Evolutionary conservation across 2,329 filamentous ascomycete genomes (phyloP).

Genomic region (Triangularia setosa): DNA sequence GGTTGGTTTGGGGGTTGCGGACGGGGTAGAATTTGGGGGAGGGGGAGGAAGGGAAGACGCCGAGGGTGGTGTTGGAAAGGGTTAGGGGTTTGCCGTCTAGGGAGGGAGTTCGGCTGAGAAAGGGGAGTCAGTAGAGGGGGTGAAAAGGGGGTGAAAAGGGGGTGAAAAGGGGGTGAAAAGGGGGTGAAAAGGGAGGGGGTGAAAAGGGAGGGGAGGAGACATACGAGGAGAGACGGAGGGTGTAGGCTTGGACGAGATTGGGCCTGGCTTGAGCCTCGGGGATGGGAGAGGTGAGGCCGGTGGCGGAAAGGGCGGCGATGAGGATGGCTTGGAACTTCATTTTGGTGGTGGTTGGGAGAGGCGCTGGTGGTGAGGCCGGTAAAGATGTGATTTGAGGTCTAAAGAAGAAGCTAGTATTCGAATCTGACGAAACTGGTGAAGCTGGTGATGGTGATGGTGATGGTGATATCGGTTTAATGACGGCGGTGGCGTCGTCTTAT

Average conservation of each 20-base stretch:
- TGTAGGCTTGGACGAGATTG: constrained; percentile 18
- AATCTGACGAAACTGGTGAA: not conserved
- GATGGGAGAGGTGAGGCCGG: constrained; percentile 19
- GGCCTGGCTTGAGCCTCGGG: constrained; percentile 5
- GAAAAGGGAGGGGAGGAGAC: not conserved
- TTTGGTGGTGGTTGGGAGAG: constrained; percentile 9
- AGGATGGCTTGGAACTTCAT: constrained; percentile 26
- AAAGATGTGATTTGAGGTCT: not conserved
- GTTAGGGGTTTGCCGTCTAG: constrained; percentile 35
- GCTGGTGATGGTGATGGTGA: not conserved
- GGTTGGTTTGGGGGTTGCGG: constrained; percentile 26
- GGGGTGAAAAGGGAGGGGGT: not conserved
- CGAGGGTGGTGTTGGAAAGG: constrained; percentile 30
- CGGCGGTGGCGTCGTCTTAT: constrained; percentile 7
- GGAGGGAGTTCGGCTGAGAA: constrained; percentile 10
- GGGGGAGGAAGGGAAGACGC: constrained; percentile 30
- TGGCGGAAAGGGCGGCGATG: constrained; percentile 18
- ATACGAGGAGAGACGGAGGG: constrained; percentile 26
- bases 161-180: not conserved
- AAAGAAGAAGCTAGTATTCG: not conserved
- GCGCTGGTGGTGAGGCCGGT: not conserved
- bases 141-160: not conserved
- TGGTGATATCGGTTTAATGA: not conserved
- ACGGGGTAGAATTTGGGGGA: constrained; percentile 31
- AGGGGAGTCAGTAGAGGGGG: not conserved